Conservation (phyloP, 441 rosid species). For the Erodium texanum region DNA sequence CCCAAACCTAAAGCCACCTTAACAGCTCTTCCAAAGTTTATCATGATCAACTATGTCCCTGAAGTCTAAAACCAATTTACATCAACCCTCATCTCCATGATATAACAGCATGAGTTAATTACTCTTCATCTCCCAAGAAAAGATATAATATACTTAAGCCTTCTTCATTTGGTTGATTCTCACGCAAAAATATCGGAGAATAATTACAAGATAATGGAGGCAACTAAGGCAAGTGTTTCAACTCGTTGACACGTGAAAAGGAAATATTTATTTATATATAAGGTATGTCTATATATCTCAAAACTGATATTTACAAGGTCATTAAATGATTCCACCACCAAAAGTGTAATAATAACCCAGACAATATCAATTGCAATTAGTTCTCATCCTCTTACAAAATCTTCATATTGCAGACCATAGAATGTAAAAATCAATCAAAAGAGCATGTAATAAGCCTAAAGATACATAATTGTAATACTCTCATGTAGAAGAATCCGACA, state of each 20-base stretch:
- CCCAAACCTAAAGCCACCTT: neutral
- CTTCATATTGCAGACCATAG: neutral
- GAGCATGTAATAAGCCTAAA: neutral
- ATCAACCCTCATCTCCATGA: neutral
- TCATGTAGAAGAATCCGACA: conserved; percentile 18
- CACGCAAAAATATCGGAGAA: neutral
- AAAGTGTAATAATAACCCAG: neutral
- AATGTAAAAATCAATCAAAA: neutral
- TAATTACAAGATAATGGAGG: neutral
- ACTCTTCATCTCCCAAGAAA: neutral
- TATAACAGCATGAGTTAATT: neutral
- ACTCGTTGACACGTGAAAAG: neutral
- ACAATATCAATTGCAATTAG: neutral
- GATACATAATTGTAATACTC: conserved; percentile 11
- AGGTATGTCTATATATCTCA: neutral
- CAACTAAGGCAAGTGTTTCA: neutral
- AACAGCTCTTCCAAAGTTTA: neutral
- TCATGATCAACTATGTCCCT: neutral
- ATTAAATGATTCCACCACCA: neutral
- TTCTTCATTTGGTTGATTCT: neutral
- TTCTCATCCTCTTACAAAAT: neutral
- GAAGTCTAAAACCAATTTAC: neutral
- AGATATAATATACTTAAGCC: neutral
- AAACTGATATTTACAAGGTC: conserved; percentile 8
- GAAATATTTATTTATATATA: neutral